Percentiles rank a stretch among this genome's conserved stretches.
Conservation (phyloP, 768 basidiomycete species). For the Boletus edulis region DNA sequence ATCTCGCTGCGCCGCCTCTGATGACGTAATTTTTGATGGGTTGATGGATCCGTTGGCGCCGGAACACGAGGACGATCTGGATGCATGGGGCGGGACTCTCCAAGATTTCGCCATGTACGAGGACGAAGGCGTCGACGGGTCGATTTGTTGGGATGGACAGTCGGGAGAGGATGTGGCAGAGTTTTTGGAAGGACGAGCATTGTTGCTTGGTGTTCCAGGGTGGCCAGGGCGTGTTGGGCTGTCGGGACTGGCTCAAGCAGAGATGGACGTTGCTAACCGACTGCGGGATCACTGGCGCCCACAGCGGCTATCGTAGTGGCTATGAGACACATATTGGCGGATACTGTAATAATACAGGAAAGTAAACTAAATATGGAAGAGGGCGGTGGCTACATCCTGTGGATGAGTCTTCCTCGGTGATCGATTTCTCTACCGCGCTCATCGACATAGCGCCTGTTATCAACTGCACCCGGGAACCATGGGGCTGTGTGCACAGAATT, state of each 20-base stretch:
- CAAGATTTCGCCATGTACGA: too few relatives aligned
- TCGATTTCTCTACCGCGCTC: conserved; percentile 30
- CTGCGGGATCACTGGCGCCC: conserved; percentile 68
- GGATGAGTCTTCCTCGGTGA: conserved; percentile 21
- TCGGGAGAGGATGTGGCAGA: conserved; percentile 2
- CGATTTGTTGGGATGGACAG: conserved; percentile 1
- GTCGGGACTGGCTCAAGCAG: conserved; percentile 43
- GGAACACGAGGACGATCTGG: not conserved
- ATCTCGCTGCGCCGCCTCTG: not conserved
- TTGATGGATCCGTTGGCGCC: not conserved
- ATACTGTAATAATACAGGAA: not conserved
- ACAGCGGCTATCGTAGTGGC: conserved; percentile 41
- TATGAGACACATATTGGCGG: not conserved
- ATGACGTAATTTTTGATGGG: conserved; percentile 1
- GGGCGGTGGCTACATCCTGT: conserved; percentile 18
- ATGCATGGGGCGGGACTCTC: not conserved
- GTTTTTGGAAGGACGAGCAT: conserved; percentile 53
- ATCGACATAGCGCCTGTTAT: conserved; percentile 19
- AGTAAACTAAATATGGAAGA: conserved; percentile 6
- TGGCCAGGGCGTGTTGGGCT: conserved; percentile 5
- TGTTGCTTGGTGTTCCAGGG: conserved; percentile 42
- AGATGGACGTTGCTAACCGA: conserved; percentile 58
- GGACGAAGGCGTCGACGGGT: not conserved
- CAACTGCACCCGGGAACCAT: conserved; percentile 19
- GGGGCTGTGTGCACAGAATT: conserved; percentile 19